These are phyloP conservation scores for Fraxinus floribunda DNA, from an alignment of 305 asterid species.

Conservation along the genomic window DNA sequence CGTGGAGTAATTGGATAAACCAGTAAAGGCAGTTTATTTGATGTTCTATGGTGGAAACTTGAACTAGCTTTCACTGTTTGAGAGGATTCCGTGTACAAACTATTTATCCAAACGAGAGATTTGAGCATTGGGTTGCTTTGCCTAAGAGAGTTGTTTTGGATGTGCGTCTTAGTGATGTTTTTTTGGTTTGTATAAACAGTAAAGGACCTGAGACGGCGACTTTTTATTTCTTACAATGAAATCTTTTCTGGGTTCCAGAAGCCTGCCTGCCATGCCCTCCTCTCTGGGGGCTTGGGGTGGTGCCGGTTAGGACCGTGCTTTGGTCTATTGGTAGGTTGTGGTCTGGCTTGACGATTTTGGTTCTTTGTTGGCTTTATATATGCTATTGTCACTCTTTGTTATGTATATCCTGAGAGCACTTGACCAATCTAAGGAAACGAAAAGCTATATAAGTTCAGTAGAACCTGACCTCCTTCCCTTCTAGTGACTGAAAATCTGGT, in stretches of 20 bases:
- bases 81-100: not conserved
- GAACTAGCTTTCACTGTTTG: not conserved
- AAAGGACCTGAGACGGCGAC: not conserved
- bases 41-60: not conserved
- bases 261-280: not conserved
- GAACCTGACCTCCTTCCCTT: too few species aligned
- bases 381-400: too few species aligned
- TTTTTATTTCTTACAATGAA: not conserved
- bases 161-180: not conserved
- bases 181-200: not conserved
- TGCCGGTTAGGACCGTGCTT: not conserved
- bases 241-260: not conserved
- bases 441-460: too few species aligned
- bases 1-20: conserved; percentile 45
- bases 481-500: not conserved
- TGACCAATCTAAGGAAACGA: too few species aligned
- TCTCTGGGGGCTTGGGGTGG: not conserved
- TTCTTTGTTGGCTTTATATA: not conserved
- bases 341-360: not conserved
- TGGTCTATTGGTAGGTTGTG: not conserved
- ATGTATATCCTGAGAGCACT: too few species aligned
- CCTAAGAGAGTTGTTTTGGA: not conserved
- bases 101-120: not conserved
- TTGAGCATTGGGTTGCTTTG: not conserved
- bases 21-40: not conserved